Evolutionary conservation across 2,329 filamentous ascomycete genomes (phyloP), one percentile per base, ranked within the genome.

Genomic region (Paecilomyces fulvus): DNA sequence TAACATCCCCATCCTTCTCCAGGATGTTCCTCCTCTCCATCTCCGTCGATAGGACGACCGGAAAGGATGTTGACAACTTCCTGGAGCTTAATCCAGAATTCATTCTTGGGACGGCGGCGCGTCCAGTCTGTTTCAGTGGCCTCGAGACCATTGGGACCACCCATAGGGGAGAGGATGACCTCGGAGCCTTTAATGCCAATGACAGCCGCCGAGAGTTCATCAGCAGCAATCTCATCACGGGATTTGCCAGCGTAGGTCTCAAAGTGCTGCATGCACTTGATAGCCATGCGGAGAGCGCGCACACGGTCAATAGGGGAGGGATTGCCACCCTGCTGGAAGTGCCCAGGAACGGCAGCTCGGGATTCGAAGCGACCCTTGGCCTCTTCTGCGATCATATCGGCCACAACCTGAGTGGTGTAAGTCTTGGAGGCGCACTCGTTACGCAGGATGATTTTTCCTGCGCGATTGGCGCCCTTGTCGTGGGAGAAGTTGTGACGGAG

Each of bases 261-360:
- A 3, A 99, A 79, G 69, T 96, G 91, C 77, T 96, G 86, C 69
- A 97, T 88, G 70, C 90, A 95, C 76, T 92, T 92, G 74, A 97
- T 94, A 9, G 92, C 90, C 67, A 99, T 86, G 53, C 94, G 83
- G 23, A 96, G 88, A 1, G 94, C 92, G 51, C 94, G 86, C 66
- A 92, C 92, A 55, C 94, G 88, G 75, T 99, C 94, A 92, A 99
- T 97, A 6, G 94, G 86, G 2, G 90, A 95, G 0, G 94, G 94
- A 49, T 89, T 90, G 57, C 90, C 91, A 64, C 92, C 92, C 76
- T 96, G 92, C 74, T 96, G 92, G 62, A 95, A 92, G 75, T 96
- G 92, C 12, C 92, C 92, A 0, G 92, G 92, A 53, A 95, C 92
- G 63, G 90, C 92, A 70, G 94, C 88, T 59, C 92, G 86, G 50